These are phyloP conservation scores for Glomus cerebriforme DNA, from an alignment of 192 early-diverging fungal species.

Conservation along the genomic window DNA sequence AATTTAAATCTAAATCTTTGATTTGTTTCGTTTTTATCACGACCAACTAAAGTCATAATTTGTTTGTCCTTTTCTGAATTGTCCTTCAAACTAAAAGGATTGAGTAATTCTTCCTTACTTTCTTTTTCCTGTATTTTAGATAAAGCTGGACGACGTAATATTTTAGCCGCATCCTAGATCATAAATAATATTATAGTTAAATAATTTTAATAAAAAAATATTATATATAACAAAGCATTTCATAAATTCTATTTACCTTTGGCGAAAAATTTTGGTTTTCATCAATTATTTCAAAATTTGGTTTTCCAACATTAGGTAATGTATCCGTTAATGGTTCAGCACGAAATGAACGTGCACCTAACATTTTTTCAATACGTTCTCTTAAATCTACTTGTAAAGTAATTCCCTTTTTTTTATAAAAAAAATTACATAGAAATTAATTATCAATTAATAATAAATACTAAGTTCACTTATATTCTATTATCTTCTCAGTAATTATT, in stretches of 20 bases:
- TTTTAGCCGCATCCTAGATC: constrained; percentile 72
- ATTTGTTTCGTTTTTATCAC: constrained; percentile 33
- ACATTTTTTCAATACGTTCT: constrained; percentile 81
- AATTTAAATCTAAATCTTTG: constrained; percentile 48
- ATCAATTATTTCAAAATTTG: constrained; percentile 79
- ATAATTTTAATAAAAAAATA: not conserved
- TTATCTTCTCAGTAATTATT: not conserved
- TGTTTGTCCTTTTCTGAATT: constrained; percentile 33
- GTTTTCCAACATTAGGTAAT: constrained; percentile 62
- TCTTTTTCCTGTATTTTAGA: constrained; percentile 44
- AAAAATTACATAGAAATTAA: not conserved
- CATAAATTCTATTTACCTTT: constrained; percentile 38
- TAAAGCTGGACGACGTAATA: constrained; percentile 68
- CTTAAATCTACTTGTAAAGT: constrained; percentile 69
- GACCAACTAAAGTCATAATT: constrained; percentile 16
- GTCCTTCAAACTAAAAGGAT: constrained; percentile 36
- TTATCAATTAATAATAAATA: constrained; percentile 18
- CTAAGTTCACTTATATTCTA: not conserved
- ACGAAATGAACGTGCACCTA: constrained; percentile 56
- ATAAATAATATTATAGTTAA: not conserved
- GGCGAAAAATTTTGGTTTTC: constrained; percentile 76
- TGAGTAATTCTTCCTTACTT: constrained; percentile 38
- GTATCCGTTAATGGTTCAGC: constrained; percentile 60
- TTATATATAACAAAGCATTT: too few relatives aligned
- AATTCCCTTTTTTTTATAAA: constrained; percentile 41